Conservation (phyloP, 2,329 filamentous ascomycete genomes). For the Cordyceps cateniannulata region DNA sequence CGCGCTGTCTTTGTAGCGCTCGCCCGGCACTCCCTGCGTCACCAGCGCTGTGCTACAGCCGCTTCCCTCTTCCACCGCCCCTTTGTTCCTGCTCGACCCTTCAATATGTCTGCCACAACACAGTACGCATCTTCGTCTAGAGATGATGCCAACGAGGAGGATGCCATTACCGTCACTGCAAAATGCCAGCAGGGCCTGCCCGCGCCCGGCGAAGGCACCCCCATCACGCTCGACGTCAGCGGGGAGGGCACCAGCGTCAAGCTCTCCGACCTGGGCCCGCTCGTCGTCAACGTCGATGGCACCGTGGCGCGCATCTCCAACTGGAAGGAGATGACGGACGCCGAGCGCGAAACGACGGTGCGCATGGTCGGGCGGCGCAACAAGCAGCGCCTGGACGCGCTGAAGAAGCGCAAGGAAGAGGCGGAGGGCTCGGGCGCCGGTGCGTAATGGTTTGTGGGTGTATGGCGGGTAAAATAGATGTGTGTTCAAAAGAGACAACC, state of each 20-base stretch:
- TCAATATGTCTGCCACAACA: background rate
- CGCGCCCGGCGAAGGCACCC: constrained; percentile 17
- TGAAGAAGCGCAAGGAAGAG: constrained; percentile 27
- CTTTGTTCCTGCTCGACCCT: background rate
- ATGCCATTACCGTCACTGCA: background rate
- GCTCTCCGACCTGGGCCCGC: constrained; percentile 63
- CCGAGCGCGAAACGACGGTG: constrained; percentile 61
- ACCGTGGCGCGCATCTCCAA: constrained; percentile 65
- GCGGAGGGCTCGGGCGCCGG: background rate
- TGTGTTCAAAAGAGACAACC: background rate
- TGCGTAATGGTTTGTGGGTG: background rate
- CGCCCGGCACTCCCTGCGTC: constrained; percentile 1
- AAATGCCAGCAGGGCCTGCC: constrained; percentile 19
- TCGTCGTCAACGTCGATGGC: constrained; percentile 69
- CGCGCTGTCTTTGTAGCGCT: background rate
- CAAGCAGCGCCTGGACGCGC: constrained; percentile 49
- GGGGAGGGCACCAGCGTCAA: constrained; percentile 36
- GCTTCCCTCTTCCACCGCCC: background rate
- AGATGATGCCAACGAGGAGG: background rate
- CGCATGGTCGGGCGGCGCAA: constrained; percentile 64
- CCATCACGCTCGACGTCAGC: constrained; percentile 27
- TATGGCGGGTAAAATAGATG: background rate
- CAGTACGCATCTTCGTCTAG: background rate
- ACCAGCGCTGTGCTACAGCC: background rate
- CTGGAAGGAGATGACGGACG: constrained; percentile 64